Evolutionary conservation across 2,329 filamentous ascomycete genomes (phyloP), one percentile per base, ranked within the genome.

Genomic region (Scorias spongiosa): DNA sequence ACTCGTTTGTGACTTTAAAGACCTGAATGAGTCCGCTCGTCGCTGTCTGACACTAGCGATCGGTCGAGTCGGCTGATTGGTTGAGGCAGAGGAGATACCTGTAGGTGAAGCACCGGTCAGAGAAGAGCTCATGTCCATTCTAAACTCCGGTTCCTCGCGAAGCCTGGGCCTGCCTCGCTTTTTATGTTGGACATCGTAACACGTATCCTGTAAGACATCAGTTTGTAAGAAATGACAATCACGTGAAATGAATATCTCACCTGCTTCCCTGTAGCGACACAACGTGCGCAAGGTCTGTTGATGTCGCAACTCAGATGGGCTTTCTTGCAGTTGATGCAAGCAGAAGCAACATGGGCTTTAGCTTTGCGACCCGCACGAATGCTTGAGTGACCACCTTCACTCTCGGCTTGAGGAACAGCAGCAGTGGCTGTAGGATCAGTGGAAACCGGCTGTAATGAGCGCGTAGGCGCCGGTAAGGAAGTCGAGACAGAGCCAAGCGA

Each of bases 141-240:
- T 54, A 45, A 54, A 51, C 11, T 55, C 51, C 30, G 50, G 45
- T 47, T 84, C 81, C 57, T 89, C 84, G 54, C 84, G 76, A 51
- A 91, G 67, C 50, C 84, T 74, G 47, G 84, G 84, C 41, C 84
- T 74, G 37, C 84, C 84, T 53, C 84, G 70, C 61, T 89, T 91
- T 63, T 89, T 91, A 63, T 91, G 84, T 57, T 86, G 81, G 29
- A 91, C 84, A 62, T 91, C 84, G 53, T 85, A 70, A 57, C 84
- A 91, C 7, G 79, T 72, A 46, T 87, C 82, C 68, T 89, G 71
- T 10, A n/a, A 14, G 20, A 15, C 10, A 29, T 42, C 29, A 47
- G 42, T 34, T 41, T 48, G 14, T 17, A 11, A 15, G 12, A 10
- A 37, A 18, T 20, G 4, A 5, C 12, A 12, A 46, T 32, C 48